Evolutionary conservation across 257 asterid species (phyloP).

Genomic region (Nicotiana undulata): DNA sequence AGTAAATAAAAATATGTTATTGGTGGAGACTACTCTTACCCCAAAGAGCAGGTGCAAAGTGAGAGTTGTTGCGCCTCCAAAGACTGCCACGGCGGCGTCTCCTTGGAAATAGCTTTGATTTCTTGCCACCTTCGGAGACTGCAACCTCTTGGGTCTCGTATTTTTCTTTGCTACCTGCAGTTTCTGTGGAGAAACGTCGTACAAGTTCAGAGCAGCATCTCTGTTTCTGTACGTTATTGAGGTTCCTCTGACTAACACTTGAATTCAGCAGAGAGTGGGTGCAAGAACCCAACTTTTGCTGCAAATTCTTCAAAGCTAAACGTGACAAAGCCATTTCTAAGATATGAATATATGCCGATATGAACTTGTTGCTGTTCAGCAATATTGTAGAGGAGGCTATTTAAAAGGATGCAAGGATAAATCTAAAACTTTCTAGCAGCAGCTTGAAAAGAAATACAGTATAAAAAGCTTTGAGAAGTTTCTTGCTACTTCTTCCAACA

Average conservation of each 20-base stretch:
- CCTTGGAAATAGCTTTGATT: conserved; percentile 13
- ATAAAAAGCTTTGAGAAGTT: not conserved
- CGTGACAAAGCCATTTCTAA: conserved; percentile 24
- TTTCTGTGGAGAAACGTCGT: conserved; percentile 12
- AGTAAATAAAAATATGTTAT: too few relatives aligned
- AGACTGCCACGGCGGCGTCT: conserved; percentile 13
- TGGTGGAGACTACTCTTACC: not conserved
- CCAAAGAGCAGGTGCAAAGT: conserved; percentile 18
- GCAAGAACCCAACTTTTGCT: conserved; percentile 9
- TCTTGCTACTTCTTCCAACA: not conserved
- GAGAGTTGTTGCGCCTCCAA: conserved; percentile 9
- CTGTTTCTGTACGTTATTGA: conserved; percentile 12
- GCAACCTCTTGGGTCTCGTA: conserved; percentile 1
- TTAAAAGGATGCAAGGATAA: not conserved
- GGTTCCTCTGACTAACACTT: not conserved
- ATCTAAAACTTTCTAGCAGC: not conserved
- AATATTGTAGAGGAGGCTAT: not conserved
- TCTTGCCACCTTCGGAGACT: conserved; percentile 21
- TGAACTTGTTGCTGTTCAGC: too few relatives aligned
- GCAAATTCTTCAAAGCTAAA: conserved; percentile 18
- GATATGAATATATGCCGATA: too few relatives aligned
- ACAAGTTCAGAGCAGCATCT: conserved; percentile 14
- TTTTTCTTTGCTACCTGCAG: not conserved
- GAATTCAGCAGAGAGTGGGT: conserved; percentile 2
- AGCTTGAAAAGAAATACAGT: not conserved